A percentile compares a stretch with the other conserved stretches of the same genome.
These are phyloP conservation scores for Roridomyces roridus DNA, from an alignment of 768 basidiomycete species.

Conservation along the genomic window DNA sequence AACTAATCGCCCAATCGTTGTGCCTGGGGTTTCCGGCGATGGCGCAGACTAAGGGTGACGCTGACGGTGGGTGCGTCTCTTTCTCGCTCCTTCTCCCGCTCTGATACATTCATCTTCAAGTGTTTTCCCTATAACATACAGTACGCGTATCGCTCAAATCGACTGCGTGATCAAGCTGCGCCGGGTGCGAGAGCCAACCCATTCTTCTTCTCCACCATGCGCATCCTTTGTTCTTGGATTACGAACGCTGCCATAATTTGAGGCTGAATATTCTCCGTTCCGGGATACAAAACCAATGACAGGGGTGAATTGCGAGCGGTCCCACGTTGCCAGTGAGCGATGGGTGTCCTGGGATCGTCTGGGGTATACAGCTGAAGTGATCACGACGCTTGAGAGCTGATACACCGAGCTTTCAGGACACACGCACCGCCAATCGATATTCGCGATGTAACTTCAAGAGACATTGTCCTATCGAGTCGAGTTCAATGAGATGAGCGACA, in stretches of 20 bases:
- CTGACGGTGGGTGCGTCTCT: no score
- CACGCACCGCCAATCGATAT: constrained; percentile 14
- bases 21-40: no score
- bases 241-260: constrained; percentile 20
- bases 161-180: no score
- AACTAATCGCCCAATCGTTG: no score
- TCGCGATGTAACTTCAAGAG: constrained; percentile 4
- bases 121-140: no score
- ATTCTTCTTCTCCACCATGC: constrained; percentile 18
- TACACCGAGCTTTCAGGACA: no score
- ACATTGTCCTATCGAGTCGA: constrained; percentile 13
- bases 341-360: constrained; percentile 9
- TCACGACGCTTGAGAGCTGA: no score
- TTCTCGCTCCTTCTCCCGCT: no score
- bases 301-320: not conserved
- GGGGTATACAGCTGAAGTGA: constrained; percentile 17
- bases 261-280: constrained; percentile 20
- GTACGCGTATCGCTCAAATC: no score
- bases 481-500: constrained; percentile 9
- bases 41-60: no score
- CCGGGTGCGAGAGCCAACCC: not conserved
- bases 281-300: constrained; percentile 3
- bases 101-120: no score
- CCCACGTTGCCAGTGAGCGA: constrained; percentile 18
- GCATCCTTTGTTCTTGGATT: constrained; percentile 19